A percentile compares a stretch with the other conserved stretches of the same genome.
Conservation (phyloP, 1,284 basidiomycete genomes). For the Rhodotorula sp. region DNA sequence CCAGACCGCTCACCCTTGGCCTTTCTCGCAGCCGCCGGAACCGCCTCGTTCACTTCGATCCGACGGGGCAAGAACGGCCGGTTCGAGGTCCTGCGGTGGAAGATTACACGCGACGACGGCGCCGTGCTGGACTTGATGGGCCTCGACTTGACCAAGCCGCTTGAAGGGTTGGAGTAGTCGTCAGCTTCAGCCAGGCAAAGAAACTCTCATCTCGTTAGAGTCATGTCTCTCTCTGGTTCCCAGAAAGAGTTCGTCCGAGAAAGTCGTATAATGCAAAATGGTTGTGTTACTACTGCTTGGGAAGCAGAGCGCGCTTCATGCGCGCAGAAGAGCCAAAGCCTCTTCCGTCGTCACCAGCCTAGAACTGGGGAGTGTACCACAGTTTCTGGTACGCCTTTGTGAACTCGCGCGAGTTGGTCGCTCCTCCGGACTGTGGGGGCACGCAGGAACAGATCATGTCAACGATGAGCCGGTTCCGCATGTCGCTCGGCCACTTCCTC, state of each 20-base stretch:
- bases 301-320: neutral
- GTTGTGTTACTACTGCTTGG: too few relatives aligned
- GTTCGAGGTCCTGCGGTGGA: constrained; percentile 42
- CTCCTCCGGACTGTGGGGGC: constrained; percentile 18
- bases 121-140: constrained; percentile 33
- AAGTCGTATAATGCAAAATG: too few relatives aligned
- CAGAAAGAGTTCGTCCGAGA: too few relatives aligned
- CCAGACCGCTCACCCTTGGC: too few relatives aligned
- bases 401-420: constrained; percentile 6
- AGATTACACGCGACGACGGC: constrained; percentile 37
- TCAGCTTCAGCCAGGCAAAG: neutral
- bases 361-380: constrained; percentile 39
- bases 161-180: constrained; percentile 1
- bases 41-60: constrained; percentile 40
- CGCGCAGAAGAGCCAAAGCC: neutral
- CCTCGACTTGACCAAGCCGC: constrained; percentile 12
- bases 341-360: neutral
- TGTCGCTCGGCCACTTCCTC: too few relatives aligned
- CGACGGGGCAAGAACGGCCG: constrained; percentile 35
- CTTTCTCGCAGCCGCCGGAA: constrained; percentile 31
- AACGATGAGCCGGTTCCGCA: too few relatives aligned
- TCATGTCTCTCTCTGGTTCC: too few relatives aligned
- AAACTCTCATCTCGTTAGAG: neutral
- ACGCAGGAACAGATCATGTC: too few relatives aligned
- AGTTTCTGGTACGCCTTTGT: constrained; percentile 28